Conservation (phyloP, 108 stramenopile genomes). For the Aurantiochytrium sp. region DNA sequence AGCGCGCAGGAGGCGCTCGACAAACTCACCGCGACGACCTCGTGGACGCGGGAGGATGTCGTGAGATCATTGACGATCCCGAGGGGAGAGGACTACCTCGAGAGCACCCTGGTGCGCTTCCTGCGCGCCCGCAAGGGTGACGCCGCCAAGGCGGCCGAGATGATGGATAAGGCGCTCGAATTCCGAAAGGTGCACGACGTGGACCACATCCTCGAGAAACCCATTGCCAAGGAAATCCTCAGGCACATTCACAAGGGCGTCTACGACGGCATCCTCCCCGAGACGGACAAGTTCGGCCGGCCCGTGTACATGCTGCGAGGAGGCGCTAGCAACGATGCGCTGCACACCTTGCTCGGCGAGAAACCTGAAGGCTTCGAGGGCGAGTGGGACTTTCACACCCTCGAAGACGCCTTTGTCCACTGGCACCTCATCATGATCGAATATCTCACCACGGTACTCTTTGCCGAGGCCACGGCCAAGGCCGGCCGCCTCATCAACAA, state of each 20-base stretch:
- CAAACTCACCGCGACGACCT: not conserved
- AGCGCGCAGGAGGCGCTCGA: not conserved
- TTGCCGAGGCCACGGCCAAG: not conserved
- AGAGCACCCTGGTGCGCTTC: not conserved
- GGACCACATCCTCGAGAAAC: not conserved
- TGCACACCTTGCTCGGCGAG: not conserved
- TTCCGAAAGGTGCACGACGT: not conserved
- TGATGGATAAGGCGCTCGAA: not conserved
- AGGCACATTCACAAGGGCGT: not conserved
- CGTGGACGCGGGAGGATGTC: not conserved
- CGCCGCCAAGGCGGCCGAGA: not conserved
- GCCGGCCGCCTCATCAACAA: slow-evolving; percentile 2
- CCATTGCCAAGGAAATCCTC: not conserved
- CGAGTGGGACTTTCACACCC: not conserved
- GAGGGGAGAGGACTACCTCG: not conserved
- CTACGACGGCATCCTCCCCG: not conserved
- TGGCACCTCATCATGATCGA: slow-evolving; percentile 20
- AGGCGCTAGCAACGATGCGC: slow-evolving; percentile 3
- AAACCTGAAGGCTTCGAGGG: not conserved
- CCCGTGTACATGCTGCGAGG: not conserved
- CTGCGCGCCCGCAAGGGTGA: slow-evolving; percentile 13
- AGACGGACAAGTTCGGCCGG: not conserved
- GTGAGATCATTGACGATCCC: not conserved
- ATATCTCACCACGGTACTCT: not conserved
- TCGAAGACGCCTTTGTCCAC: not conserved